Conservation (phyloP, 176 grass and related monocot species). For the Carex pumila region DNA sequence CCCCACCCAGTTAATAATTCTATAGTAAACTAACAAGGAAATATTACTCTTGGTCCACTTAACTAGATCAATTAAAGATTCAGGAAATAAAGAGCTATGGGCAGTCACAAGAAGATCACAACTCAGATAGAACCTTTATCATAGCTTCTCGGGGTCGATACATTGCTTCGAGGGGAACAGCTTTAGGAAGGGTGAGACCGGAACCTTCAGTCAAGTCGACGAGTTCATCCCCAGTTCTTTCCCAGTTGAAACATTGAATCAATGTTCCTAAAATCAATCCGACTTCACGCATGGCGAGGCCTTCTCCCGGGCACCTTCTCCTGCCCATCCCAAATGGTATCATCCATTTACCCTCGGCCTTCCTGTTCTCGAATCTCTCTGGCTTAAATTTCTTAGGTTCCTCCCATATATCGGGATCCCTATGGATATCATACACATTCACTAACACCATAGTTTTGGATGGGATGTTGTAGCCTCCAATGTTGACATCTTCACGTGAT, state of each 20-base stretch:
- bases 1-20: too few relatives aligned
- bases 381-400: slow-evolving; percentile 20
- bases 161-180: slow-evolving; percentile 3
- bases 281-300: slow-evolving; percentile 18
- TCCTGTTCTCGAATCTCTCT: slow-evolving; percentile 3
- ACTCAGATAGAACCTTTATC: slow-evolving; percentile 1
- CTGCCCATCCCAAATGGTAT: slow-evolving; percentile 25
- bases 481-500: not conserved
- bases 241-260: slow-evolving; percentile 31
- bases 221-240: slow-evolving; percentile 1
- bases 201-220: slow-evolving; percentile 16
- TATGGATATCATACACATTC: slow-evolving; percentile 28
- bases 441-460: slow-evolving; percentile 19
- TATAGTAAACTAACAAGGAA: not conserved
- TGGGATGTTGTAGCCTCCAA: slow-evolving; percentile 23
- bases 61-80: not conserved
- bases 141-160: slow-evolving; percentile 16
- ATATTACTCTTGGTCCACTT: not conserved
- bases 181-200: slow-evolving; percentile 26
- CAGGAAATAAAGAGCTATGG: not conserved
- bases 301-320: slow-evolving; percentile 26
- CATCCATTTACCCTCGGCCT: not conserved
- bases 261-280: slow-evolving; percentile 19
- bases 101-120: not conserved
- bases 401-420: slow-evolving; percentile 16